Evolutionary conservation across 768 basidiomycete species (phyloP).

Genomic region (Mycena rosella): DNA sequence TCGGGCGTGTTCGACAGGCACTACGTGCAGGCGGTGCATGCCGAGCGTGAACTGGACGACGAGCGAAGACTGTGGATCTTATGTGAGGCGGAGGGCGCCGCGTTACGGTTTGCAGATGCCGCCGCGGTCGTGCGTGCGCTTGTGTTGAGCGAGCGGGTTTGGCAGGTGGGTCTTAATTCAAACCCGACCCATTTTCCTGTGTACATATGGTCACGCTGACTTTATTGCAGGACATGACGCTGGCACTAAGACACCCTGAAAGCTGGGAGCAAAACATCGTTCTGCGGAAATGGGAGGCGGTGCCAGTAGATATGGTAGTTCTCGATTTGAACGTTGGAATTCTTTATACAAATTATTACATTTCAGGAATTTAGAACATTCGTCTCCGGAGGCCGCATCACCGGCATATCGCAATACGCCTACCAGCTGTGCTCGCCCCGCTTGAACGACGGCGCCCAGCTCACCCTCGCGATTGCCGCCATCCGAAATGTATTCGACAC

Average conservation of each 20-base stretch:
- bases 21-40: conserved; percentile 19
- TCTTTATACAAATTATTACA: background rate
- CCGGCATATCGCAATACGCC: conserved; percentile 36
- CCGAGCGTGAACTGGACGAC: conserved; percentile 13
- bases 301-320: conserved; percentile 36
- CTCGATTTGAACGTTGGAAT: background rate
- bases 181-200: background rate
- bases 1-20: conserved; percentile 34
- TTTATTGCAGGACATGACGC: conserved; percentile 32
- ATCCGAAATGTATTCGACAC: background rate
- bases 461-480: background rate
- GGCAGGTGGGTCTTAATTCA: conserved; percentile 28
- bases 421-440: conserved; percentile 33
- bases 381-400: conserved; percentile 23
- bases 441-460: background rate
- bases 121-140: conserved; percentile 31
- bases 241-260: conserved; percentile 31
- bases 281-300: conserved; percentile 34
- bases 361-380: conserved; percentile 37
- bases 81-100: conserved; percentile 33
- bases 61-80: conserved; percentile 21
- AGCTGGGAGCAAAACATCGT: conserved; percentile 33
- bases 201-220: background rate
- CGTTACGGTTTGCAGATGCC: conserved; percentile 29
- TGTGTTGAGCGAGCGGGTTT: conserved; percentile 36